Evolutionary conservation across 768 basidiomycete genomes (phyloP), one percentile per base, ranked within the genome.

Genomic region (Russula brevipes): DNA sequence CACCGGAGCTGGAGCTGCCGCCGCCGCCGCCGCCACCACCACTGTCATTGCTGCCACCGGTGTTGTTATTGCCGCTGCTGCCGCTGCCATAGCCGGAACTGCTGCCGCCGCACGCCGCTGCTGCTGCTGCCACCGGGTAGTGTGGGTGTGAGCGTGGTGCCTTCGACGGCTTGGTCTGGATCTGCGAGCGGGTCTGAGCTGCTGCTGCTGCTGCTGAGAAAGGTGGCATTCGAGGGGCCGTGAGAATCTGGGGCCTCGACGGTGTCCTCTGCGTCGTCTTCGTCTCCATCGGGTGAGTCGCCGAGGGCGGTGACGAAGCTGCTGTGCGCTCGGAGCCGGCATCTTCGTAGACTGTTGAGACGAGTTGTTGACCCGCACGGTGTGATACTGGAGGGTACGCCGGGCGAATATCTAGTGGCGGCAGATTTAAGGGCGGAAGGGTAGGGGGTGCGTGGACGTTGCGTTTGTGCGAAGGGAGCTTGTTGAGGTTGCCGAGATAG

Each of bases 401-500:
- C 36, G 70, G 54, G 59, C 60, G 55, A 64, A 65, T 16, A 59
- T 70, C 54, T 63, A 56, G 14, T 47, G 66, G 56, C 31, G 66
- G 44, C 45, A 68, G 14, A 5, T 42, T 65, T 38, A 87, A 73
- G 4, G 85, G 82, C 4, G 85, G 83, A 45, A 88, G 83, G 19
- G 73, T 74, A 0, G 85, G 84, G 4, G 74, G 77, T 71, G 80
- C 14, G 69, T 69, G 14, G 77, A 72, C 60, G 85, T 81, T 1
- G 83, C 85, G 49, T 79, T 79, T 16, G 84, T 84, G 33, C 54
- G 60, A 24, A 63, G 67, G 24, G 67, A 68, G 56, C 65, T 68
- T 36, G 61, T 63, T 39, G 87, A 88, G 1, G 80, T 82, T 61
- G 86, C 79, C 31, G 85, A 87, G 47, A 81, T 76, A 5, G 87